Percentiles rank a stretch among this genome's conserved stretches.
Conservation (phyloP, 1,284 basidiomycete species). For the Testicularia cyperi region DNA sequence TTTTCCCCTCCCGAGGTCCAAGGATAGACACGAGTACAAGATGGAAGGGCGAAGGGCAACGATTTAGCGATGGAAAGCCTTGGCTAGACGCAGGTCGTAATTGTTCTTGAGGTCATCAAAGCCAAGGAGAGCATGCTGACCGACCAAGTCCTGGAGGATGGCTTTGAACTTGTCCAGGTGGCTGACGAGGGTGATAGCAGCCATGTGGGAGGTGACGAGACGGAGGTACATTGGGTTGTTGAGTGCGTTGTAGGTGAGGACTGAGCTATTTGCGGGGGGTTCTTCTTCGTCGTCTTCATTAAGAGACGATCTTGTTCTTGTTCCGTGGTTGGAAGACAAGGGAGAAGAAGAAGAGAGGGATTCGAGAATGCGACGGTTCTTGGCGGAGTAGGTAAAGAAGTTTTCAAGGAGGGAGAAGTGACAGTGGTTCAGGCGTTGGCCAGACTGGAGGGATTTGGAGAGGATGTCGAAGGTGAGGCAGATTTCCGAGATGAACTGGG, state of each 20-base stretch:
- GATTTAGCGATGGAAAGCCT: no score
- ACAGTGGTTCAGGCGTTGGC: slow-evolving; percentile 29
- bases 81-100: slow-evolving; percentile 19
- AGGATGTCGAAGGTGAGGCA: slow-evolving; percentile 41
- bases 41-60: no score
- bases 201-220: slow-evolving; percentile 39
- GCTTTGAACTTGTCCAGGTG: slow-evolving; percentile 42
- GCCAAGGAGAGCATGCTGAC: slow-evolving; percentile 29
- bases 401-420: slow-evolving; percentile 30
- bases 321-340: no score
- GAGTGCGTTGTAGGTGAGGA: slow-evolving; percentile 29
- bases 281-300: no score
- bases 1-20: no score
- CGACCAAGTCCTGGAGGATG: slow-evolving; percentile 37
- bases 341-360: no score
- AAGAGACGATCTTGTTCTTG: no score
- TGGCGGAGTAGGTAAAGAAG: slow-evolving; percentile 18
- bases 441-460: slow-evolving; percentile 33
- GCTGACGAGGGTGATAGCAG: slow-evolving; percentile 25
- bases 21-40: no score
- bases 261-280: no score
- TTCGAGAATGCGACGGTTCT: slow-evolving; percentile 14
- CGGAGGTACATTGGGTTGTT: slow-evolving; percentile 40
- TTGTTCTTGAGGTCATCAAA: slow-evolving; percentile 31
- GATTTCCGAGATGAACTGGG: slow-evolving; percentile 34